Percentiles rank a stretch among this genome's conserved stretches.
Conservation (phyloP, 345 rosid genomes). For the Punica granatum region DNA sequence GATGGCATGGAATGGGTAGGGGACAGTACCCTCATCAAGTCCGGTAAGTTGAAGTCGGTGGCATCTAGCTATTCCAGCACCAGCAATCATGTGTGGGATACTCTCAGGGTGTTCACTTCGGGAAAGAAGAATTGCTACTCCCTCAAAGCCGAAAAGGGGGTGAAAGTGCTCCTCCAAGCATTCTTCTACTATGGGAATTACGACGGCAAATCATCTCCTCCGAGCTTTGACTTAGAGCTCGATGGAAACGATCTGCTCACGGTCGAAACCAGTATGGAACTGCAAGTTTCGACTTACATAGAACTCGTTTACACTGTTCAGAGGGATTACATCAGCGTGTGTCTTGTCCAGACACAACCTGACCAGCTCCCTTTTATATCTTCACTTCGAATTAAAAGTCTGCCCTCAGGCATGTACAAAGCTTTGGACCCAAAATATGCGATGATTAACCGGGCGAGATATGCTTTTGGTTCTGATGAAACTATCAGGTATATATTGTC, state of each 20-base stretch:
- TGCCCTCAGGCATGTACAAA: background rate
- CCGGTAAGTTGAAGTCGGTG: background rate
- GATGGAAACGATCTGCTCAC: background rate
- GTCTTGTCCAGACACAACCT: background rate
- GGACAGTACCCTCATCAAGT: background rate
- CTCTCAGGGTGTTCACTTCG: background rate
- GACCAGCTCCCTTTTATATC: conserved; percentile 1
- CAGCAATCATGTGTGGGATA: too few relatives aligned
- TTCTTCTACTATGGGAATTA: background rate
- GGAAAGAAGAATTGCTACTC: background rate
- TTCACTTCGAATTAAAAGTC: background rate
- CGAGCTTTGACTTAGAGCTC: background rate
- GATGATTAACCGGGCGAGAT: background rate
- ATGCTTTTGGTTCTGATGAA: background rate
- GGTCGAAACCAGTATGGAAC: background rate
- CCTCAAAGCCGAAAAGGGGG: background rate
- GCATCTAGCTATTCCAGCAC: background rate
- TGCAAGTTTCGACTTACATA: background rate
- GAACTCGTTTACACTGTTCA: background rate
- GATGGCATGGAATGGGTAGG: background rate
- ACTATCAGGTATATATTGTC: background rate
- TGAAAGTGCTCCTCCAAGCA: background rate
- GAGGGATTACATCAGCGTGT: background rate
- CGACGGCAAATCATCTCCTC: background rate
- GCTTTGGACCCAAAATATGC: background rate